These are phyloP conservation scores for Dactylellina cionopaga DNA, from an alignment of 2,329 filamentous ascomycete species.

Conservation along the genomic window DNA sequence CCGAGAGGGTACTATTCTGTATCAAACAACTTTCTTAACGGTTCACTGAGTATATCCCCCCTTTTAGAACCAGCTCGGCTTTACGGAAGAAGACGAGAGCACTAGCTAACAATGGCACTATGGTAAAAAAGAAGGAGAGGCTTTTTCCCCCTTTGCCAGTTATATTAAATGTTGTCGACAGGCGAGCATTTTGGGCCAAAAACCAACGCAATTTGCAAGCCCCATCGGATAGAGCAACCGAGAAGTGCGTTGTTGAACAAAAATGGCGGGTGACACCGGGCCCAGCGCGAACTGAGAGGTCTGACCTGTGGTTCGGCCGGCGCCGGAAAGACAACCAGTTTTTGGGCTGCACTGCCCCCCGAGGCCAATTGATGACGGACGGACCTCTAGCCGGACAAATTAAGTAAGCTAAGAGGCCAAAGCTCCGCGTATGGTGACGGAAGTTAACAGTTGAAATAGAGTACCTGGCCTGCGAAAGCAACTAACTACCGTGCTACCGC, in stretches of 20 bases:
- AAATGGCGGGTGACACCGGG: constrained; percentile 27
- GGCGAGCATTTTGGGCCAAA: constrained; percentile 5
- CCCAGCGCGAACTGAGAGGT: constrained; percentile 19
- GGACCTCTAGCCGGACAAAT: constrained; percentile 49
- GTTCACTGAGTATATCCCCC: not conserved
- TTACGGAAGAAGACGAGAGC: constrained; percentile 21
- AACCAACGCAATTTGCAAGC: constrained; percentile 46
- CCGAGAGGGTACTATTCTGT: constrained; percentile 7
- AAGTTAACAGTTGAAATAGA: constrained; percentile 1
- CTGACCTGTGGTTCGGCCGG: constrained; percentile 47
- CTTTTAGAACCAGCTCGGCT: constrained; percentile 16
- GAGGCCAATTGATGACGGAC: constrained; percentile 34
- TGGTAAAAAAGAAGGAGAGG: constrained; percentile 19
- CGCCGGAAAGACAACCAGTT: constrained; percentile 47
- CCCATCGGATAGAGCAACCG: constrained; percentile 49
- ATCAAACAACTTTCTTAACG: not conserved
- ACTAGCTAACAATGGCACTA: constrained; percentile 1
- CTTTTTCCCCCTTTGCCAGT: constrained; percentile 23
- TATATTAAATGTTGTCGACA: constrained; percentile 28
- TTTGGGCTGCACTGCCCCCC: constrained; percentile 20
- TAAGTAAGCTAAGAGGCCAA: constrained; percentile 32
- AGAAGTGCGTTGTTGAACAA: constrained; percentile 28
- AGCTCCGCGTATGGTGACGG: constrained; percentile 6
- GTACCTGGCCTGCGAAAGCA: no score
- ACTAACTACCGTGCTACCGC: no score